phyloP scores from a whole-genome alignment of 2,329 filamentous ascomycete genomes.

The Xylaria sp. region DNA sequence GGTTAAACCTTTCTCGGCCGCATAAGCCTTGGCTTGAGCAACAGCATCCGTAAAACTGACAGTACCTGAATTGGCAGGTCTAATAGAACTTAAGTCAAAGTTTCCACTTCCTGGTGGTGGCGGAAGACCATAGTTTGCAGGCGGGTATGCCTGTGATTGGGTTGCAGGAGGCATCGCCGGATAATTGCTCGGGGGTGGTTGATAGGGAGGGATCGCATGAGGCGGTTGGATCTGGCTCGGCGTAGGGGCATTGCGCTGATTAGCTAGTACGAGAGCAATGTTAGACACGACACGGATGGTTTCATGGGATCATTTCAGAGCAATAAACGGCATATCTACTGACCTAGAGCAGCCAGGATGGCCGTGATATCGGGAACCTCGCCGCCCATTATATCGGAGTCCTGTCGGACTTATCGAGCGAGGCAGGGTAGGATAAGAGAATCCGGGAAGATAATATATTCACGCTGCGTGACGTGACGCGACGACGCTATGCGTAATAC shows the following conservation, averaged over 20 bases:
- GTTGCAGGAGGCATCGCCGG: constrained; percentile 55
- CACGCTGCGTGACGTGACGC: constrained; percentile 16
- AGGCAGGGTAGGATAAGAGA: constrained; percentile 15
- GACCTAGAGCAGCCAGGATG: constrained; percentile 62
- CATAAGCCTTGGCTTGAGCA: constrained; percentile 84
- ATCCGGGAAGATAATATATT: neutral
- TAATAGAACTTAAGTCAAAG: constrained; percentile 82
- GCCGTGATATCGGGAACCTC: constrained; percentile 57
- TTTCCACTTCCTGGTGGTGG: constrained; percentile 79
- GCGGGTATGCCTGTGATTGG: constrained; percentile 53
- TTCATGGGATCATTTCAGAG: neutral
- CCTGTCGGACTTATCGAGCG: constrained; percentile 15
- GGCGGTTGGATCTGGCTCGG: constrained; percentile 57
- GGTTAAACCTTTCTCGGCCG: constrained; percentile 79
- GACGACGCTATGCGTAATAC: constrained; percentile 27
- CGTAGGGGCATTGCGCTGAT: constrained; percentile 57
- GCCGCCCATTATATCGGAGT: constrained; percentile 52
- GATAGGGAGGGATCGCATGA: constrained; percentile 50
- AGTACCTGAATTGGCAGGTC: constrained; percentile 81
- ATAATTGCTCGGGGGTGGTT: constrained; percentile 51
- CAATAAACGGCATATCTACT: constrained; percentile 40
- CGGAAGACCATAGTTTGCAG: constrained; percentile 63
- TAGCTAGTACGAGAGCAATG: constrained; percentile 49
- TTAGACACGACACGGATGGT: constrained; percentile 38
- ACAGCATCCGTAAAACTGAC: constrained; percentile 87